A percentile compares a stretch with the other conserved stretches of the same genome.
These are phyloP conservation scores for Tausonia pullulans DNA, from an alignment of 1,284 basidiomycete genomes.

Conservation along the genomic window DNA sequence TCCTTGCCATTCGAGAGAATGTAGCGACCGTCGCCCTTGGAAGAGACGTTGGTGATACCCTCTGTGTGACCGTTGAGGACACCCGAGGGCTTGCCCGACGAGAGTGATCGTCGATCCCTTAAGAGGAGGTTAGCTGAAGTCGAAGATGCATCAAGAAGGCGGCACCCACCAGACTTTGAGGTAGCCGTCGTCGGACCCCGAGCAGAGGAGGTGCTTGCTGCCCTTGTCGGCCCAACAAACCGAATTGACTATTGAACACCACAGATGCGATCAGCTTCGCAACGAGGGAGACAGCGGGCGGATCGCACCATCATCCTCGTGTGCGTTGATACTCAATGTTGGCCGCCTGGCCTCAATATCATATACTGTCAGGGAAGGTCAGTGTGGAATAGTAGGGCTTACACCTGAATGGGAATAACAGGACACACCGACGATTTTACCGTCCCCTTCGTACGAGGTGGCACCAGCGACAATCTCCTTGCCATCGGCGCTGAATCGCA, in stretches of 20 bases:
- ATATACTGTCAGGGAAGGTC: constrained; percentile 52
- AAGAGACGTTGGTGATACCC: constrained; percentile 78
- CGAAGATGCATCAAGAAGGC: not conserved
- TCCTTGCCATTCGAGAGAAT: constrained; percentile 97
- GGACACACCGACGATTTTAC: constrained; percentile 59
- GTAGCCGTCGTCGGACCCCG: constrained; percentile 86
- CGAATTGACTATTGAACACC: constrained; percentile 54
- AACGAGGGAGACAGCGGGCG: constrained; percentile 1
- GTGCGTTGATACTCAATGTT: constrained; percentile 72
- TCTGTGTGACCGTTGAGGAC: constrained; percentile 91
- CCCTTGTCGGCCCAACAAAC: constrained; percentile 89
- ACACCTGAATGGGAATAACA: not conserved
- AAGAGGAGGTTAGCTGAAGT: not conserved
- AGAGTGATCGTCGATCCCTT: constrained; percentile 83
- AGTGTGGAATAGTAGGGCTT: constrained; percentile 2
- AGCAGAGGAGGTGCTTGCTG: constrained; percentile 85
- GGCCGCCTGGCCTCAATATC: constrained; percentile 71
- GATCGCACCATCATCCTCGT: constrained; percentile 52
- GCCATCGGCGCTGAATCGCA: constrained; percentile 90
- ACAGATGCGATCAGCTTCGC: not conserved
- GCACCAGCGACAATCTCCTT: constrained; percentile 66
- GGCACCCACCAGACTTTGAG: constrained; percentile 81
- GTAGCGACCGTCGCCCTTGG: constrained; percentile 84
- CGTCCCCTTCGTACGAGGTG: constrained; percentile 36
- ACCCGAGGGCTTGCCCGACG: constrained; percentile 72